A percentile compares a stretch with the other conserved stretches of the same genome.
These are phyloP conservation scores for Peronospora farinosa DNA, from an alignment of 352 stramenopile species.

Conservation along the genomic window DNA sequence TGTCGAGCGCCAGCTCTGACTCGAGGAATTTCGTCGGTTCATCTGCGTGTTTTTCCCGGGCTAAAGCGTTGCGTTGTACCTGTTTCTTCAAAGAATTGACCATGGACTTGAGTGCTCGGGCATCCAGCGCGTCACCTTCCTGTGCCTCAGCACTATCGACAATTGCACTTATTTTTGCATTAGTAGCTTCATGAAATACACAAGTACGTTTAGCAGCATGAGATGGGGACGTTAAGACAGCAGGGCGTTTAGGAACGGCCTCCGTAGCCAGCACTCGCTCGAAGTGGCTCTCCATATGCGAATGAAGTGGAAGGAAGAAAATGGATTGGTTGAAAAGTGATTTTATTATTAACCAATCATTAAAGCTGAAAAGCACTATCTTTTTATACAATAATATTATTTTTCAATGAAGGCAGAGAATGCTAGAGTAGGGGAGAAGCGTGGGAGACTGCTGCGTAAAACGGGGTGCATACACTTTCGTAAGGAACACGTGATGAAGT, in stretches of 20 bases:
- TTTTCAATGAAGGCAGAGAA: constrained; percentile 6
- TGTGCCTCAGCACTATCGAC: constrained; percentile 42
- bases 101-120: constrained; percentile 68
- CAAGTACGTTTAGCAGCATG: constrained; percentile 17
- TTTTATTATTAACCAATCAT: not conserved
- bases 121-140: constrained; percentile 50
- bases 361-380: not conserved
- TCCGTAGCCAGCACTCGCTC: constrained; percentile 43
- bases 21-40: constrained; percentile 80
- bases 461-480: constrained; percentile 19
- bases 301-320: not conserved
- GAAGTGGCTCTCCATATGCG: constrained; percentile 53
- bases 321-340: constrained; percentile 1
- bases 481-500: not conserved
- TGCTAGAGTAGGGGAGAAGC: constrained; percentile 12
- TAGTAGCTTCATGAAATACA: constrained; percentile 8
- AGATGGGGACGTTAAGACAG: not conserved
- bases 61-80: constrained; percentile 71
- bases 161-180: constrained; percentile 37
- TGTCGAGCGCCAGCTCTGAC: constrained; percentile 67
- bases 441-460: constrained; percentile 11
- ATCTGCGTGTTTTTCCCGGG: constrained; percentile 71
- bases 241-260: constrained; percentile 23
- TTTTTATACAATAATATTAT: too few species aligned
- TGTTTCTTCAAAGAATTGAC: constrained; percentile 57